Evolutionary conservation across 768 basidiomycete genomes (phyloP).

Genomic region (Brasilioporus rufonigricans): DNA sequence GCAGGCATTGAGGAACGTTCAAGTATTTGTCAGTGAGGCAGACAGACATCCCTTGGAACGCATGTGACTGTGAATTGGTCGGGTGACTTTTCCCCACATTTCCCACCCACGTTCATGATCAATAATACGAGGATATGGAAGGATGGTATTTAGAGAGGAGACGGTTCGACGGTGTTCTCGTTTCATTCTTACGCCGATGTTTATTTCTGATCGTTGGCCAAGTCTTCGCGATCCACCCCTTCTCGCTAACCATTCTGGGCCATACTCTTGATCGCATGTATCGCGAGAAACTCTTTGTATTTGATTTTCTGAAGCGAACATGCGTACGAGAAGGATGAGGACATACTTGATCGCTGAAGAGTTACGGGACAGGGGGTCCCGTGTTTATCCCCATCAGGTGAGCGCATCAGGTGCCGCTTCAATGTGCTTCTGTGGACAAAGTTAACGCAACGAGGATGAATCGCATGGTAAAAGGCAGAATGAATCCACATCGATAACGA

Average conservation of each 20-base stretch:
- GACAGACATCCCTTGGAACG: slow-evolving; percentile 77
- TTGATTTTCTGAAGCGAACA: slow-evolving; percentile 16
- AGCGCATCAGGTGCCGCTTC: background rate
- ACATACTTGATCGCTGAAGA: background rate
- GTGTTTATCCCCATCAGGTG: background rate
- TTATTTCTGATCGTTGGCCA: slow-evolving; percentile 1
- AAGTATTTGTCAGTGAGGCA: slow-evolving; percentile 67
- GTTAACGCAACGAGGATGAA: slow-evolving; percentile 5
- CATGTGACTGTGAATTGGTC: slow-evolving; percentile 42
- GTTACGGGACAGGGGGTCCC: background rate
- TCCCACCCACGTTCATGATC: background rate
- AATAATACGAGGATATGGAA: slow-evolving; percentile 3
- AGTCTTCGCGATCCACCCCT: background rate
- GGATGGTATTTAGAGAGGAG: background rate
- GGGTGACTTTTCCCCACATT: background rate
- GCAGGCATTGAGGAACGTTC: slow-evolving; percentile 33
- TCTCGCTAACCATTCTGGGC: background rate
- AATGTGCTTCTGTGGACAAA: slow-evolving; percentile 5
- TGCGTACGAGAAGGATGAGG: background rate
- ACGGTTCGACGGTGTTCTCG: background rate
- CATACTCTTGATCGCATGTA: background rate
- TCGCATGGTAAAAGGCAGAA: background rate
- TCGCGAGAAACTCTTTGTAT: slow-evolving; percentile 19
- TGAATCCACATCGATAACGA: background rate
- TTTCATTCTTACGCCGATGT: background rate